Conservation (phyloP, 148 eudicot genomes). For the Tetragonia tetragonoides region DNA sequence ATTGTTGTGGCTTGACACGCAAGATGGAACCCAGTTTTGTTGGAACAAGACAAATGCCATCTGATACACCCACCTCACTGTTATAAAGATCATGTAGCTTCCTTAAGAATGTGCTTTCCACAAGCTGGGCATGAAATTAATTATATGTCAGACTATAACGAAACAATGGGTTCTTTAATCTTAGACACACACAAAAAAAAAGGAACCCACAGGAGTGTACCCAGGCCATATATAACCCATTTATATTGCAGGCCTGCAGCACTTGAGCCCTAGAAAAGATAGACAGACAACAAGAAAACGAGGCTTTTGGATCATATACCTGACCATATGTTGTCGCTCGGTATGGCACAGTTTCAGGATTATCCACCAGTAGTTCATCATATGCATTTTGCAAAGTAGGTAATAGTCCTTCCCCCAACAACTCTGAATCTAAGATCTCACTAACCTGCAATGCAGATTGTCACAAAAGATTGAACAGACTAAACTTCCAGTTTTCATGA, state of each 20-base stretch:
- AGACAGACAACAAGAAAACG: neutral
- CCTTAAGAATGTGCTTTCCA: slow-evolving; percentile 66
- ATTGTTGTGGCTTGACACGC: slow-evolving; percentile 53
- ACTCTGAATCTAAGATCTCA: slow-evolving; percentile 93
- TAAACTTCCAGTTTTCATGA: neutral
- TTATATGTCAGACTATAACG: slow-evolving; percentile 6
- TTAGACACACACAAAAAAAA: neutral
- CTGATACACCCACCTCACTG: slow-evolving; percentile 50
- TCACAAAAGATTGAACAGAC: neutral
- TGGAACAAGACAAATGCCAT: slow-evolving; percentile 67
- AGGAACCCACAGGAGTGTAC: neutral
- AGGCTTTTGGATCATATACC: slow-evolving; percentile 36
- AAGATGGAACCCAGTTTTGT: slow-evolving; percentile 38
- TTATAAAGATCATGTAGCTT: slow-evolving; percentile 66
- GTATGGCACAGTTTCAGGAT: slow-evolving; percentile 72
- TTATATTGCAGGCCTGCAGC: neutral
- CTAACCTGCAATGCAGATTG: slow-evolving; percentile 54
- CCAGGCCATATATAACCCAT: neutral
- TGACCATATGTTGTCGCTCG: slow-evolving; percentile 74
- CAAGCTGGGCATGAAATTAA: slow-evolving; percentile 50
- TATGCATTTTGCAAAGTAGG: slow-evolving; percentile 91
- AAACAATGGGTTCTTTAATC: neutral
- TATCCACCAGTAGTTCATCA: slow-evolving; percentile 72
- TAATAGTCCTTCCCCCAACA: slow-evolving; percentile 88
- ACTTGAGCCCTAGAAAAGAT: neutral